Base-by-base conservation (phyloP, 306 rosid species). In the Begonia fuchsioides region DNA sequence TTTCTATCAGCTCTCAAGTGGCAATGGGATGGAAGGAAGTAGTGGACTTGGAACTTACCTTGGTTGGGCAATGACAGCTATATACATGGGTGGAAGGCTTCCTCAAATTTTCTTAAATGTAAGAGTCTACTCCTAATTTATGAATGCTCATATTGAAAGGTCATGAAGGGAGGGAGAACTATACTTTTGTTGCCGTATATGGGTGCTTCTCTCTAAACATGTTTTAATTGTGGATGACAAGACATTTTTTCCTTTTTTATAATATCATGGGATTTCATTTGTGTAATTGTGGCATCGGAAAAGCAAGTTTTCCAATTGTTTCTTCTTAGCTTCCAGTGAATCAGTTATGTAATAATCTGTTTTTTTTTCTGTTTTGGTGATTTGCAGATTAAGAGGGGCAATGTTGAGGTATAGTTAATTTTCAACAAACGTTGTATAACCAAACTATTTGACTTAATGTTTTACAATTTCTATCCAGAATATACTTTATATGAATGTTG, bases 31-130 rank as follows among this genome's bases (percentile, higher is more conserved):
- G 0, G 58, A 72, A 54, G 73, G 50, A 55, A 50, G 60, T 79
- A 32, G 69, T 56, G 49, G 62, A 58, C 51, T 72, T 44, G 94
- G 82, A 19, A 56, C 49, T 66, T 65, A 65, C 63, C 76, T 87
- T 65, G 96, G 96, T 50, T 87, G 94, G 96, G 83, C 75, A 64
- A 87, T 87, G 94, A 70, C 96, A 68, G 57, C 71, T 56, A 47
- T 79, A 62, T 87, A 87, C 71, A 54, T 82, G 76, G 74, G 94
- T 14, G 96, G 96, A 61, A 76, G 96, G 44, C 55, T 87, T 51
- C 96, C 96, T 55, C 96, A 87, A 68, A 82, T 87, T 52, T 62
- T 39, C 48, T 68, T 87, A 64, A 87, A 78, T 60, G 96, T 87
- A 66, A 82, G 96, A 20, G 62, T 45, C 60, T 4, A 26, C 7